Evolutionary conservation across 352 stramenopile genomes (phyloP), one percentile per base, ranked within the genome.

Genomic region (Globisporangium heterothallicum): DNA sequence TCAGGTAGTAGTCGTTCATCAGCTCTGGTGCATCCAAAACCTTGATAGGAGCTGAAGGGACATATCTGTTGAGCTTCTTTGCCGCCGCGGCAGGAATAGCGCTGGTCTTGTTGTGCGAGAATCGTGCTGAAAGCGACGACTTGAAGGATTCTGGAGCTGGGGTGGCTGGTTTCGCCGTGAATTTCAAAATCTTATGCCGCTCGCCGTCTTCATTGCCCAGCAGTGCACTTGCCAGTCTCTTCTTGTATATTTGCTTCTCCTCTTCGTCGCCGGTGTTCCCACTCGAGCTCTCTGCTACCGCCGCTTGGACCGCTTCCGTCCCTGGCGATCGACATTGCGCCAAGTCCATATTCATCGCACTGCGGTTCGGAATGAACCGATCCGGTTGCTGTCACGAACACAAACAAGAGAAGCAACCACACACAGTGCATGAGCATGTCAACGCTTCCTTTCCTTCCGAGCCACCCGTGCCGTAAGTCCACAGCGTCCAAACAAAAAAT

Each of bases 1-100:
- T 99, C 22, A 99, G 75, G 68, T 99, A 99, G 79, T 99, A 99
- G 68, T 99, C 96, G 70, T 99, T 97, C 59, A 98, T 86, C 24
- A 99, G 71, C 64, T 99, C 96, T 0, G 97, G 97, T 25, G 97
- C 97, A 72, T 99, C 97, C 35, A 99, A 70, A 44, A 99, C 54
- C 42, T 97, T 95, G 55, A 91, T 92, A 12, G 97, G 96, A 12
- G 95, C 93, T 13, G 95, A 98, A 9, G 97, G 95, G 52, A 99
- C 98, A 46, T 98, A 92, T 24, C 97, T 86, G 42, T 91, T 98
- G 30, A 88, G 62, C 61, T 96, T 95, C 72, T 79, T 87, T 30
- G 69, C 88, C 59, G 66, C 82, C 56, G 75, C 88, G 38, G 72
- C 74, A 18, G 61, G 77, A 44, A 78, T 70, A 2, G 65, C 58